phyloP scores from a whole-genome alignment of 768 basidiomycete species.

The Rhizopogon salebrosus region DNA sequence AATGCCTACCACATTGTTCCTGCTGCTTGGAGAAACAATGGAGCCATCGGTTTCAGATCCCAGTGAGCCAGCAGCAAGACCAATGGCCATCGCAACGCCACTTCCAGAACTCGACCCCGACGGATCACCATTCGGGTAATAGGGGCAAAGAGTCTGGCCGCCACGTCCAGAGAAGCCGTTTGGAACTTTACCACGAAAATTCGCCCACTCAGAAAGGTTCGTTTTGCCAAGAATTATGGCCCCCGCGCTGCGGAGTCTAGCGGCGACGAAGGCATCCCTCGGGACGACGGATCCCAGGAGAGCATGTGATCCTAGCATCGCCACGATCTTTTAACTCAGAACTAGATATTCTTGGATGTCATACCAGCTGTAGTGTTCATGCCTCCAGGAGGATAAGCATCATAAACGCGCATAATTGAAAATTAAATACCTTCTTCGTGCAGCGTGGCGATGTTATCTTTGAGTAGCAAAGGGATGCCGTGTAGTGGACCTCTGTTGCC shows the following conservation, averaged over 20 bases:
- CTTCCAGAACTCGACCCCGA: constrained; percentile 41
- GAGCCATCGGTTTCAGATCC: constrained; percentile 49
- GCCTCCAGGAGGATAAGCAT: constrained; percentile 12
- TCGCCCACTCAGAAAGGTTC: constrained; percentile 41
- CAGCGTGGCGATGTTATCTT: constrained; percentile 21
- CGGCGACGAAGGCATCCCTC: constrained; percentile 26
- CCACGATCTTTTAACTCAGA: background rate
- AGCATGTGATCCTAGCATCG: constrained; percentile 26
- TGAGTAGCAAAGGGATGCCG: constrained; percentile 28
- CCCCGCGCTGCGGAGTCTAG: constrained; percentile 26
- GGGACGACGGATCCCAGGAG: constrained; percentile 31
- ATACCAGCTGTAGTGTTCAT: constrained; percentile 36
- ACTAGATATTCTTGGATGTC: background rate
- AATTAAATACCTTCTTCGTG: constrained; percentile 16
- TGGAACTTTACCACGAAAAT: constrained; percentile 34
- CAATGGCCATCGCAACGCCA: constrained; percentile 36
- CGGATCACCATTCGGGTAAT: constrained; percentile 35
- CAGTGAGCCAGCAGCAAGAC: constrained; percentile 37
- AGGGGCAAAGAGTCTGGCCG: constrained; percentile 38
- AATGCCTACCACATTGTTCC: constrained; percentile 38
- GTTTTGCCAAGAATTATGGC: constrained; percentile 38
- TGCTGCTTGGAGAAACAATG: constrained; percentile 37
- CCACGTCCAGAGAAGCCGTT: constrained; percentile 43
- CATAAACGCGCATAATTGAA: background rate
- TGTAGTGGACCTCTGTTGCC: constrained; percentile 23